These are phyloP conservation scores for Trichomonascaceae sp. DNA, from an alignment of 1,139 yeast species.

Conservation along the genomic window DNA sequence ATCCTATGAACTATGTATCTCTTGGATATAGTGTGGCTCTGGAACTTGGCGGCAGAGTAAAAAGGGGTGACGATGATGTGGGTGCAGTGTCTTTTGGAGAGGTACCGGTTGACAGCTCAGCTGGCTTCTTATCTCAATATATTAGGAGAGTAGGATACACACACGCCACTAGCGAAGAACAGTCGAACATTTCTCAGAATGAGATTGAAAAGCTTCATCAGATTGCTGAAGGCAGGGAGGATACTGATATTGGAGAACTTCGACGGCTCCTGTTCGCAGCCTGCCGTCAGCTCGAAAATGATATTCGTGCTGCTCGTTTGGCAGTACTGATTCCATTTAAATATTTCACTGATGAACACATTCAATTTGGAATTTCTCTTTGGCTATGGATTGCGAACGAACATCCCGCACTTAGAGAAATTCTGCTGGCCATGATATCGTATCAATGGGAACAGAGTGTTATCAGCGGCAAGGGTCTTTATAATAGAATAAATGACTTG, in stretches of 20 bases:
- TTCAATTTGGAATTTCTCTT: slow-evolving; percentile 62
- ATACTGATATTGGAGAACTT: slow-evolving; percentile 20
- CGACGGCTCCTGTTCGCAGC: slow-evolving; percentile 27
- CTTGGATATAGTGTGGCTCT: slow-evolving; percentile 86
- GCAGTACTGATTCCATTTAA: slow-evolving; percentile 65
- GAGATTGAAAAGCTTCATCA: slow-evolving; percentile 18
- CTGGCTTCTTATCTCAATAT: slow-evolving; percentile 72
- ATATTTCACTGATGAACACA: slow-evolving; percentile 52
- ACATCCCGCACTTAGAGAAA: slow-evolving; percentile 49
- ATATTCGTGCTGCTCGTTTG: slow-evolving; percentile 20
- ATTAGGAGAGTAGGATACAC: slow-evolving; percentile 50
- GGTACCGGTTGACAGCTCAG: slow-evolving; percentile 50
- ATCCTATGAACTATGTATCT: slow-evolving; percentile 41
- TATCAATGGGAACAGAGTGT: slow-evolving; percentile 65
- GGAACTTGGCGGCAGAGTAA: slow-evolving; percentile 73
- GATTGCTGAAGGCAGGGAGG: slow-evolving; percentile 10
- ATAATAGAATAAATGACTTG: slow-evolving; percentile 54
- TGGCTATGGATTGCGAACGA: slow-evolving; percentile 83
- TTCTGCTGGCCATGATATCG: slow-evolving; percentile 64
- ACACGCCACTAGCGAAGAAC: slow-evolving; percentile 2
- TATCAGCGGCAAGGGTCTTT: slow-evolving; percentile 57
- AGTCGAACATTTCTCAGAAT: slow-evolving; percentile 2
- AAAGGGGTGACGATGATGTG: slow-evolving; percentile 47
- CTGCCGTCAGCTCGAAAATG: slow-evolving; percentile 23
- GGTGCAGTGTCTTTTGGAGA: slow-evolving; percentile 21